These are phyloP conservation scores for Penicillium ucsense DNA, from an alignment of 495 filamentous ascomycete genomes.

Conservation along the genomic window DNA sequence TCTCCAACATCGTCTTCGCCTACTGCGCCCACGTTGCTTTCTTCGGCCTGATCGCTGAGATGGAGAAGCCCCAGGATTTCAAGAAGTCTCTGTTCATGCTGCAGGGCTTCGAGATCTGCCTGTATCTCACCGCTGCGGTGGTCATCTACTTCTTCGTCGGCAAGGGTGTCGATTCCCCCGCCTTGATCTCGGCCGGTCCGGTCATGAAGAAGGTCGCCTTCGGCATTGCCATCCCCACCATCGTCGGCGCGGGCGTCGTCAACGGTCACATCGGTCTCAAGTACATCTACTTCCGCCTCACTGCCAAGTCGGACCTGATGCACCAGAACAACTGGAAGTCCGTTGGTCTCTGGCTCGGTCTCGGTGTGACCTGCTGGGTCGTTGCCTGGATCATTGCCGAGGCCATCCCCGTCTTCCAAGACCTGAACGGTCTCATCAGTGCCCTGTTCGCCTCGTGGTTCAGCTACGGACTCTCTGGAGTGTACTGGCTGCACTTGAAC, in stretches of 20 bases:
- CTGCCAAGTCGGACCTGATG: conserved; percentile 42
- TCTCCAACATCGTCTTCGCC: conserved; percentile 46
- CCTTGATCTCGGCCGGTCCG: conserved; percentile 55
- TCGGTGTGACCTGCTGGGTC: conserved; percentile 46
- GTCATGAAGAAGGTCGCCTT: conserved; percentile 65
- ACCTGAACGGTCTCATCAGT: conserved; percentile 43
- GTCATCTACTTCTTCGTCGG: conserved; percentile 70
- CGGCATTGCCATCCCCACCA: conserved; percentile 67
- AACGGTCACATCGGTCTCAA: conserved; percentile 53
- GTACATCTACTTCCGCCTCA: conserved; percentile 58
- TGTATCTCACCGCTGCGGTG: conserved; percentile 58
- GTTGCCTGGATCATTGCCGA: conserved; percentile 61
- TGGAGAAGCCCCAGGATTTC: conserved; percentile 58
- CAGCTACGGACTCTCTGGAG: conserved; percentile 31
- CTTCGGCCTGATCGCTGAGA: conserved; percentile 70
- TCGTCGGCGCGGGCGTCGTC: conserved; percentile 61
- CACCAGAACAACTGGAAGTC: conserved; percentile 41
- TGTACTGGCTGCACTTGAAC: conserved; percentile 38
- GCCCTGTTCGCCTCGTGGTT: conserved; percentile 34
- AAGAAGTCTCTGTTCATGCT: conserved; percentile 57
- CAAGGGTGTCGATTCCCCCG: conserved; percentile 53
- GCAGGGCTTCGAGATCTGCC: conserved; percentile 52
- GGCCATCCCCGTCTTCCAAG: conserved; percentile 59
- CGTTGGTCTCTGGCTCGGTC: conserved; percentile 42
- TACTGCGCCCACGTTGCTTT: conserved; percentile 61